Evolutionary conservation across 1,284 basidiomycete species (phyloP).

Genomic region (Cutaneotrichosporon sp.): DNA sequence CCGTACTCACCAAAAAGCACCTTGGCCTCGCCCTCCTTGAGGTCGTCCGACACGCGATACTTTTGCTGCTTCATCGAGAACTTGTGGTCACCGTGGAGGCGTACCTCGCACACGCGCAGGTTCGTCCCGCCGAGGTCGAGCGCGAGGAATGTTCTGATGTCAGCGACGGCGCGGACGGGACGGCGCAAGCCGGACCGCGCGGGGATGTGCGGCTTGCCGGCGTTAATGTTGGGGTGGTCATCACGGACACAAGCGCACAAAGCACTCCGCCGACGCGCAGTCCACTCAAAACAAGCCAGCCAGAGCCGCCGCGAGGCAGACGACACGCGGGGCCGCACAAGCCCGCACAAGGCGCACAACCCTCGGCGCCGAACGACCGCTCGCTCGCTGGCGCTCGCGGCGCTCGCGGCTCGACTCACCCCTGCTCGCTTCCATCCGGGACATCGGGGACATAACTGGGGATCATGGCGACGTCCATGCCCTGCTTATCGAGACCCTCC

Average conservation of each 20-base stretch:
- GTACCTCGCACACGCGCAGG: slow-evolving; percentile 91
- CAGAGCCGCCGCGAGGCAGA: no score
- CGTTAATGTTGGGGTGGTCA: no score
- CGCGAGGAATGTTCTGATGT: slow-evolving; percentile 76
- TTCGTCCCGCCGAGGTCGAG: slow-evolving; percentile 94
- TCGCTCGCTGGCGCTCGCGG: no score
- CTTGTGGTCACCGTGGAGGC: slow-evolving; percentile 77
- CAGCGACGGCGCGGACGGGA: not conserved
- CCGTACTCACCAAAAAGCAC: slow-evolving; percentile 73
- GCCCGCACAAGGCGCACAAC: no score
- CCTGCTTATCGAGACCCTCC: slow-evolving; percentile 64
- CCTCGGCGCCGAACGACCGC: no score
- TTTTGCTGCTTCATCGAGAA: slow-evolving; percentile 88
- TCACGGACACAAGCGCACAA: not conserved
- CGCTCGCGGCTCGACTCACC: slow-evolving; percentile 59
- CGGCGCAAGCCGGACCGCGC: no score
- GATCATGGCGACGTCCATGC: slow-evolving; percentile 82
- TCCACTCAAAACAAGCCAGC: no score
- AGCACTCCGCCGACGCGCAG: no score
- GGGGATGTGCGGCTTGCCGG: no score
- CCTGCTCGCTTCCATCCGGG: slow-evolving; percentile 82
- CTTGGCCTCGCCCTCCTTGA: slow-evolving; percentile 82
- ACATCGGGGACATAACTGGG: slow-evolving; percentile 86
- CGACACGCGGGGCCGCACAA: no score
- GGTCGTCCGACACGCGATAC: slow-evolving; percentile 80